Base-by-base conservation (phyloP, 441 rosid genomes). In the Gossypium trilobum region DNA sequence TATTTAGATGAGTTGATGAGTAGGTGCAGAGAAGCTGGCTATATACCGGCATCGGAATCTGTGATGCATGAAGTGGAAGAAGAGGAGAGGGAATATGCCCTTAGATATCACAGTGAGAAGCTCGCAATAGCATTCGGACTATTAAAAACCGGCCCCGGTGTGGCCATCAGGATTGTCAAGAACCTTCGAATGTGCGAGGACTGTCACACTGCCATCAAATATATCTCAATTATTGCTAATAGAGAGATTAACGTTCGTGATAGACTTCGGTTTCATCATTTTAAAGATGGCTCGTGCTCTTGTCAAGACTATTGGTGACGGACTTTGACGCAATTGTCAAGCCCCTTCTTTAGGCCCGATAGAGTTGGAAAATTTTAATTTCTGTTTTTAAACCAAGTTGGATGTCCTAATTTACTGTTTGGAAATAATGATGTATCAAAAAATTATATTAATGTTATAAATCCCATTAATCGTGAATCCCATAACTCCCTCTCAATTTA, bases 1-100 rank as follows among this genome's bases (percentile, higher is more conserved):
- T 88, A 82, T 68, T 77, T 93, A 33, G 97, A 93, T 78, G 88
- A 83, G 65, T 75, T 91, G 79, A 88, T 87, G 88, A 71, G 82
- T 74, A 82, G 78, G 68, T 91, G 96, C 78, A 79, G 84, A 67
- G 94, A 87, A 73, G 86, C 85, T 19, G 96, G 98, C 42, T 93
- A 91, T 78, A 68, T 78, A 13, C 82, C 94, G 2, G 75, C 81
- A 8, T 73, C 82, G 50, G 93, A 89, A 56, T 81, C 81, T 0
- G 85, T 88, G 65, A 85, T 93, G 98, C 97, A 89, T 73, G 89
- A 89, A 75, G 76, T 91, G 64, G 97, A 89, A 78, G 97, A 90
- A 77, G 98, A 87, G 79, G 98, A 93, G 81, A 89, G 85, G 77
- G 98, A 89, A 39, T 77, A 73, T 19, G 89, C 96, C 14, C 91